phyloP scores from a whole-genome alignment of 352 stramenopile genomes.

The Blastocystis sp. region DNA sequence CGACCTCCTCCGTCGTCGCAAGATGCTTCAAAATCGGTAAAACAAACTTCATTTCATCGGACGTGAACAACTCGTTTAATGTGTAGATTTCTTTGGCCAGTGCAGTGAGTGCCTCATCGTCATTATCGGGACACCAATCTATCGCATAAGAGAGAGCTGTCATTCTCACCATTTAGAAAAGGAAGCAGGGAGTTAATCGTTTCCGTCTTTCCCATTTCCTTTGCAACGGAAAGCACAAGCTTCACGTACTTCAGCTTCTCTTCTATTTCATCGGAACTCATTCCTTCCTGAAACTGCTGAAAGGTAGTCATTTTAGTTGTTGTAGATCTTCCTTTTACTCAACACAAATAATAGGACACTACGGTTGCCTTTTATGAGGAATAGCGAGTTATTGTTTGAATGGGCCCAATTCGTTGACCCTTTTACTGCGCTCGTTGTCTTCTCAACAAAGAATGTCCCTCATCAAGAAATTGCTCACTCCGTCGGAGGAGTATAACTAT shows the following conservation, averaged over 20 bases:
- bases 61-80: conserved; percentile 19
- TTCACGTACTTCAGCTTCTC: conserved; percentile 54
- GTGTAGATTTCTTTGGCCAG: conserved; percentile 48
- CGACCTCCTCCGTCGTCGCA: conserved; percentile 31
- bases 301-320: conserved; percentile 12
- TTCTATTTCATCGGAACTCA: conserved; percentile 52
- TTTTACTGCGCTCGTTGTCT: no score
- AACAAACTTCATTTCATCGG: conserved; percentile 50
- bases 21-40: conserved; percentile 53
- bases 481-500: conserved; percentile 45
- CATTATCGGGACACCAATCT: conserved; percentile 54
- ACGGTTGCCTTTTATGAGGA: no score
- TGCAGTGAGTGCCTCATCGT: conserved; percentile 47
- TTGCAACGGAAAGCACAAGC: neutral
- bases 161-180: conserved; percentile 24
- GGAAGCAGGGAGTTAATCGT: conserved; percentile 39
- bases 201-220: conserved; percentile 42
- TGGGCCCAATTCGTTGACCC: no score
- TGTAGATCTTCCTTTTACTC: neutral
- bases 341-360: neutral
- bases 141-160: neutral
- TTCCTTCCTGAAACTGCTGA: conserved; percentile 53
- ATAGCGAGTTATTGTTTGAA: no score
- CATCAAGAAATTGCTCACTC: conserved; percentile 1
- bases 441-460: neutral